A percentile compares a stretch with the other conserved stretches of the same genome.
phyloP scores from a whole-genome alignment of 2,329 filamentous ascomycete genomes.

The Fusarium albosuccineum region DNA sequence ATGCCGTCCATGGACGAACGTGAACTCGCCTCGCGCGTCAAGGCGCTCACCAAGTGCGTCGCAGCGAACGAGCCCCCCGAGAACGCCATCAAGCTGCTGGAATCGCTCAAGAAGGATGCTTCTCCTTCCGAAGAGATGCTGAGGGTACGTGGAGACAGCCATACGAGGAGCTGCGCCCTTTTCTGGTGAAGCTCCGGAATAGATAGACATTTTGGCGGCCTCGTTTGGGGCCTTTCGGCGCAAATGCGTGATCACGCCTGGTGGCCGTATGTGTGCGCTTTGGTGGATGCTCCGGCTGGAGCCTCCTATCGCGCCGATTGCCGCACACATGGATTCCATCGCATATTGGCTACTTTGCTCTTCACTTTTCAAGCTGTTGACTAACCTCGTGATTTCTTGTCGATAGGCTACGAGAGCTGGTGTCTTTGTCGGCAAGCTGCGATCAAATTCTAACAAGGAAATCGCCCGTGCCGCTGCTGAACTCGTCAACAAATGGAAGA shows the following conservation, averaged over 20 bases:
- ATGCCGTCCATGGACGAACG: slow-evolving; percentile 77
- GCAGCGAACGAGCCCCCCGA: slow-evolving; percentile 79
- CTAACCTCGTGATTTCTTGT: slow-evolving; percentile 28
- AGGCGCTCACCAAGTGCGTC: slow-evolving; percentile 84
- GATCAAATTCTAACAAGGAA: slow-evolving; percentile 82
- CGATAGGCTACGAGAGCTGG: slow-evolving; percentile 85
- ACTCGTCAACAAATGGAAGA: slow-evolving; percentile 90
- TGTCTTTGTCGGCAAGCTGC: slow-evolving; percentile 85
- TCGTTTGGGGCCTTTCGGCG: slow-evolving; percentile 17
- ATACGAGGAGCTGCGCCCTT: slow-evolving; percentile 1
- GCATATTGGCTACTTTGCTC: neutral
- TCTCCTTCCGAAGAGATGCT: slow-evolving; percentile 90
- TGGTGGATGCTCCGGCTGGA: neutral
- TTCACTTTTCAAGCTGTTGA: slow-evolving; percentile 1
- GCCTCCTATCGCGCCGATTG: slow-evolving; percentile 4
- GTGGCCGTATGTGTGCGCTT: neutral
- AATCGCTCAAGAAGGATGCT: slow-evolving; percentile 83
- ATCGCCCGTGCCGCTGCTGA: slow-evolving; percentile 82
- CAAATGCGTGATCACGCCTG: slow-evolving; percentile 38
- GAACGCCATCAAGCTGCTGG: slow-evolving; percentile 79
- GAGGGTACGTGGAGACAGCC: slow-evolving; percentile 67
- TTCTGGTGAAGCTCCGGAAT: neutral
- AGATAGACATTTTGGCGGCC: neutral
- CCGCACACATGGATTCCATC: neutral
- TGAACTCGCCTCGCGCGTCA: slow-evolving; percentile 82